Evolutionary conservation across 768 basidiomycete genomes (phyloP).

Genomic region (Lepiota subincarnata): DNA sequence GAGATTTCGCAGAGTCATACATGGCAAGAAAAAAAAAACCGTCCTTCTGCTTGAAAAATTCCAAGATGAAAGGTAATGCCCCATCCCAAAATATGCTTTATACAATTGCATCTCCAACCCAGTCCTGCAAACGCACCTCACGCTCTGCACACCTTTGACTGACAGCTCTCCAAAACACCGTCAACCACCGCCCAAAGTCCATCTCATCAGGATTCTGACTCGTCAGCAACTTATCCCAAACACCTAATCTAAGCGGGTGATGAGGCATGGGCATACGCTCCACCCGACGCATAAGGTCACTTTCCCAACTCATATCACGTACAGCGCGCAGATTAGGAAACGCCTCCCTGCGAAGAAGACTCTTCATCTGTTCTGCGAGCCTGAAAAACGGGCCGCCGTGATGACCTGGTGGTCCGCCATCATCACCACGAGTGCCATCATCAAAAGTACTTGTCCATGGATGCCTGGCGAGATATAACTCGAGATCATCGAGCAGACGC

Average conservation of each 20-base stretch:
- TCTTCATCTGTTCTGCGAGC: slow-evolving; percentile 61
- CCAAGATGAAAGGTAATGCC: no score
- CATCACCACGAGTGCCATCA: no score
- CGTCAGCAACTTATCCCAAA: not conserved
- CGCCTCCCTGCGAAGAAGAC: slow-evolving; percentile 50
- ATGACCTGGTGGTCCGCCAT: slow-evolving; percentile 9
- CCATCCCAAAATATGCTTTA: no score
- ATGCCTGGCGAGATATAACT: slow-evolving; percentile 22
- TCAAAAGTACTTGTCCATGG: not conserved
- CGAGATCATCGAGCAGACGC: slow-evolving; percentile 47
- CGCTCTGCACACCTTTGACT: slow-evolving; percentile 46
- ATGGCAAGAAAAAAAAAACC: no score
- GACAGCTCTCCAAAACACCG: slow-evolving; percentile 45
- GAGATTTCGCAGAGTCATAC: no score
- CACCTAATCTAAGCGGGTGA: not conserved
- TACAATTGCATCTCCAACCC: slow-evolving; percentile 31
- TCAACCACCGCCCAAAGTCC: slow-evolving; percentile 9
- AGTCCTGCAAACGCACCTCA: slow-evolving; percentile 65
- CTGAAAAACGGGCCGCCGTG: slow-evolving; percentile 51
- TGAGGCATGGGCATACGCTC: slow-evolving; percentile 13
- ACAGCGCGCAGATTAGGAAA: slow-evolving; percentile 61
- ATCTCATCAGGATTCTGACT: slow-evolving; percentile 3
- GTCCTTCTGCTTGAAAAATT: no score
- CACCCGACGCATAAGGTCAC: slow-evolving; percentile 48
- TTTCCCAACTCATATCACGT: slow-evolving; percentile 60